phyloP scores from a whole-genome alignment of 768 basidiomycete species.

The Lepiota venenata region DNA sequence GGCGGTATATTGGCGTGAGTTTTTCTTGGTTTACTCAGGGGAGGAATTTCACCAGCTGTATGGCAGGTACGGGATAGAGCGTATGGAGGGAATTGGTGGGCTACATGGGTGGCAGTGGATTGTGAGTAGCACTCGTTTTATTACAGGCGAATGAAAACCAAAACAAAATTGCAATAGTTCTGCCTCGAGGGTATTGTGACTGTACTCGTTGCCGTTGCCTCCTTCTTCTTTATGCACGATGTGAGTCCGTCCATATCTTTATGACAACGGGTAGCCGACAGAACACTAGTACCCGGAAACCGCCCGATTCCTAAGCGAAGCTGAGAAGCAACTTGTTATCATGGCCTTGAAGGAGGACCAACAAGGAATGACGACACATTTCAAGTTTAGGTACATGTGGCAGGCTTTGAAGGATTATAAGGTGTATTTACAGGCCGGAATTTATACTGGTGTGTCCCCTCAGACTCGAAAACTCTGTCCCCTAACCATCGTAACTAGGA shows the following conservation, averaged over 20 bases:
- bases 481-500: slow-evolving; percentile 13
- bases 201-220: slow-evolving; percentile 33
- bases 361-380: slow-evolving; percentile 42
- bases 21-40: neutral
- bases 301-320: slow-evolving; percentile 47
- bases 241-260: slow-evolving; percentile 23
- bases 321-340: slow-evolving; percentile 37
- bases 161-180: slow-evolving; percentile 26
- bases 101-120: slow-evolving; percentile 50
- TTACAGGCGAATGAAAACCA: neutral
- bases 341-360: slow-evolving; percentile 41
- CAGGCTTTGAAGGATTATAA: slow-evolving; percentile 48
- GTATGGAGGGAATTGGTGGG: slow-evolving; percentile 37
- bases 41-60: slow-evolving; percentile 19
- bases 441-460: slow-evolving; percentile 38
- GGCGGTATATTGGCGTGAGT: slow-evolving; percentile 41
- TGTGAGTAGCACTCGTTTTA: slow-evolving; percentile 22
- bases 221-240: slow-evolving; percentile 56
- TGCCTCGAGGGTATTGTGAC: slow-evolving; percentile 44
- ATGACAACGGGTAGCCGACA: neutral
- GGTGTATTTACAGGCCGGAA: slow-evolving; percentile 34
- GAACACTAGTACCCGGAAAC: slow-evolving; percentile 49
- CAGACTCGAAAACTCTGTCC: no score
- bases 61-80: slow-evolving; percentile 38
- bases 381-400: slow-evolving; percentile 39